These are phyloP conservation scores for Chlamydomonas reinhardtii DNA, from an alignment of 163 green algal genomes.

Conservation along the genomic window DNA sequence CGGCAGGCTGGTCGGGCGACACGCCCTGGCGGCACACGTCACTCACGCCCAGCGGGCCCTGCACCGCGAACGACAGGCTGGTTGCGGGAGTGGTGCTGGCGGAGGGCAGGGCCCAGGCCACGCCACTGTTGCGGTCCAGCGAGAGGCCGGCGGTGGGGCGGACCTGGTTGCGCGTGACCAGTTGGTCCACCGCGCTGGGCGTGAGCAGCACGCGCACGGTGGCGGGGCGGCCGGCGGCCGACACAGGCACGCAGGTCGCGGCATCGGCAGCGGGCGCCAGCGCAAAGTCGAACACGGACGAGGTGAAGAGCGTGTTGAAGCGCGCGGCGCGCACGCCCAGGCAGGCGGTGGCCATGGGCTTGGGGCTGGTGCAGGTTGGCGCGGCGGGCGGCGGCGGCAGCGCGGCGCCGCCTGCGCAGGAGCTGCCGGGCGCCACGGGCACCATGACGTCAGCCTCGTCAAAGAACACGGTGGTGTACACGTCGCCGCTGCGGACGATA, in stretches of 20 bases:
- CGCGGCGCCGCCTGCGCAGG: neutral
- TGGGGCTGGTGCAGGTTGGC: neutral
- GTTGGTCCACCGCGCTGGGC: slow-evolving; percentile 25
- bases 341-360: slow-evolving; percentile 27
- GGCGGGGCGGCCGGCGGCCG: neutral
- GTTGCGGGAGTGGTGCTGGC: neutral
- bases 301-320: slow-evolving; percentile 14
- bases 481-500: slow-evolving; percentile 9
- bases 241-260: slow-evolving; percentile 6
- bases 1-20: slow-evolving; percentile 19
- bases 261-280: neutral
- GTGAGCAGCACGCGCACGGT: slow-evolving; percentile 35
- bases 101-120: slow-evolving; percentile 12
- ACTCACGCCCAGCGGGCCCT: slow-evolving; percentile 7
- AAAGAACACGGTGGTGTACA: slow-evolving; percentile 56
- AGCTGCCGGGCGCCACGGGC: too few species aligned
- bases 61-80: slow-evolving; percentile 30
- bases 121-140: slow-evolving; percentile 35
- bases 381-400: neutral
- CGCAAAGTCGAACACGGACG: slow-evolving; percentile 24
- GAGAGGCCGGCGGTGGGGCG: neutral
- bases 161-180: neutral
- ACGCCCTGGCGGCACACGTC: slow-evolving; percentile 48
- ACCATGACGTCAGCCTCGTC: slow-evolving; percentile 43
- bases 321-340: neutral